Conservation (phyloP, 257 asterid species). For the Paraleonurus japonicus region DNA sequence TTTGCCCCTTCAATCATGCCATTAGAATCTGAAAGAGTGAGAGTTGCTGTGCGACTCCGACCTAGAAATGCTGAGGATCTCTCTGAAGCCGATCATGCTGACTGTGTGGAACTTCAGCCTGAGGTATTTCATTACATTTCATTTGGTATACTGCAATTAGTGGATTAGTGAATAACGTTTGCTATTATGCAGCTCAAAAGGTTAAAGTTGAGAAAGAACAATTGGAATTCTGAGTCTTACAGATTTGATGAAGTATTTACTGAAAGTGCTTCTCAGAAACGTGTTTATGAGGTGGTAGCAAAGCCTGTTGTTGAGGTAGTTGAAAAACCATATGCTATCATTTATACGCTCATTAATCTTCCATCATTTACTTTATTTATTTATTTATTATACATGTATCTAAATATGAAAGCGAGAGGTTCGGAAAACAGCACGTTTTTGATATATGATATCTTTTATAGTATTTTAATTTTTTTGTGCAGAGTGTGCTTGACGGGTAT, state of each 20-base stretch:
- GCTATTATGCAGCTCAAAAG: slow-evolving; percentile 62
- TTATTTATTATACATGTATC: slow-evolving; percentile 1
- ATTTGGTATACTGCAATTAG: not conserved
- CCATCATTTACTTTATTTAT: not conserved
- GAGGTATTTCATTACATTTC: slow-evolving; percentile 50
- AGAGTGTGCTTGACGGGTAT: slow-evolving; percentile 91
- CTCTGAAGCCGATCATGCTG: slow-evolving; percentile 69
- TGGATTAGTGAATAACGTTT: slow-evolving; percentile 2
- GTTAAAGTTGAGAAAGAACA: slow-evolving; percentile 78
- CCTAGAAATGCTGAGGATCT: slow-evolving; percentile 76
- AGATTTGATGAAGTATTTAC: slow-evolving; percentile 82
- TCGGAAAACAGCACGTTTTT: not conserved
- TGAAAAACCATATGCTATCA: not conserved
- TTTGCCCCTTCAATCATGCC: slow-evolving; percentile 11
- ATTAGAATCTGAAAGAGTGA: slow-evolving; percentile 84
- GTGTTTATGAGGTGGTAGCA: slow-evolving; percentile 86
- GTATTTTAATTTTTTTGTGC: slow-evolving; percentile 34
- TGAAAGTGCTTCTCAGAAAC: slow-evolving; percentile 82
- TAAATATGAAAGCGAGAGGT: not conserved
- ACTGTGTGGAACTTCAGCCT: slow-evolving; percentile 82
- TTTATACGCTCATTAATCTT: slow-evolving; percentile 1
- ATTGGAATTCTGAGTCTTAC: slow-evolving; percentile 79
- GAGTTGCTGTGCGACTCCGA: slow-evolving; percentile 89
- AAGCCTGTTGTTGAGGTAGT: slow-evolving; percentile 92
- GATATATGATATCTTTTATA: not conserved